Conservation (phyloP, 2,329 filamentous ascomycete species). For the Verticillium dahliae region DNA sequence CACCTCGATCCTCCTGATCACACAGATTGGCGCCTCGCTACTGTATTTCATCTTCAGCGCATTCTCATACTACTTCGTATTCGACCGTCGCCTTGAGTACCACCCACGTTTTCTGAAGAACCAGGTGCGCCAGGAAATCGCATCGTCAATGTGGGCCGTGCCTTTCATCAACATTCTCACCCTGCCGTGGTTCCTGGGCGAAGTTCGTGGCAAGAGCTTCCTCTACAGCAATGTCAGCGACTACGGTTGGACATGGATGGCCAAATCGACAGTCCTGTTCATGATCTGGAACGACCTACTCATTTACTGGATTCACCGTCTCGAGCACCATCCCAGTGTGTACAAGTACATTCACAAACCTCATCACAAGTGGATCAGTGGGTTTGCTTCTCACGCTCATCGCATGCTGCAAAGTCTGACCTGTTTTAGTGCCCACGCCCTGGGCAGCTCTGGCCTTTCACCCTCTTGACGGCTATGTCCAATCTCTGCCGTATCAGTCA, state of each 20-base stretch:
- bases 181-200: slow-evolving; percentile 36
- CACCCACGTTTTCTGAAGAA: slow-evolving; percentile 42
- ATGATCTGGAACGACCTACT: slow-evolving; percentile 37
- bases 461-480: slow-evolving; percentile 37
- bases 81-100: slow-evolving; percentile 36
- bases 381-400: slow-evolving; percentile 9
- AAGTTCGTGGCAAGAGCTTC: slow-evolving; percentile 38
- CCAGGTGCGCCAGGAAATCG: slow-evolving; percentile 37
- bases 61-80: slow-evolving; percentile 66
- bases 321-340: slow-evolving; percentile 36
- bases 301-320: slow-evolving; percentile 42
- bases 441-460: slow-evolving; percentile 41
- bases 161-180: slow-evolving; percentile 38
- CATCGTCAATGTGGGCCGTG: slow-evolving; percentile 32
- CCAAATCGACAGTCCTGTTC: slow-evolving; percentile 30
- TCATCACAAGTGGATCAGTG: slow-evolving; percentile 42
- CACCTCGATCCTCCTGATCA: slow-evolving; percentile 29
- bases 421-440: slow-evolving; percentile 31
- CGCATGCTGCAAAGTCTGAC: background rate
- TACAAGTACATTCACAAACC: slow-evolving; percentile 43
- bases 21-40: slow-evolving; percentile 27
- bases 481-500: slow-evolving; percentile 40
- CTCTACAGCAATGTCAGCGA: slow-evolving; percentile 31
- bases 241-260: slow-evolving; percentile 32
- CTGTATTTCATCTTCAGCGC: slow-evolving; percentile 62